Base-by-base conservation (phyloP, 176 grass and related monocot genomes). In the Lolium multiflorum region DNA sequence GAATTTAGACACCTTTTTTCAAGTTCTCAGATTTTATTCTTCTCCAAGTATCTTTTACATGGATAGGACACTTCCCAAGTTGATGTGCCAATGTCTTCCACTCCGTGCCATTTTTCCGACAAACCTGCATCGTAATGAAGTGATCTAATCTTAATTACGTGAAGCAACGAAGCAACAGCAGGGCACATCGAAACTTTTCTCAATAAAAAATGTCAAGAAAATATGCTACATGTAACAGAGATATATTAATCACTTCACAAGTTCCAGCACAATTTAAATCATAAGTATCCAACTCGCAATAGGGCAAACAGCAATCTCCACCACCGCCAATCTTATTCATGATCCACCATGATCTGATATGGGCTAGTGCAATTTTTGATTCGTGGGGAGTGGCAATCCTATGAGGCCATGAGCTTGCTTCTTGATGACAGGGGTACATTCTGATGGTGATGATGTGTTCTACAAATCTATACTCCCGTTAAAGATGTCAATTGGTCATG, bases 21-120 rank as follows among this genome's bases (percentile, higher is more conserved):
- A 77, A 44, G 20, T 93, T 90, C 57, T 64, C 74, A 74, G 15
- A 50, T 79, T 89, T 94, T 7, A 91, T 91, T 58, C 88, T 87
- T 79, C 96, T 89, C 89, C 91, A 98, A 81, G 81, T 50, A 89
- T 98, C 96, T 92, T 98, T 98, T 74, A 98, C 77, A 83, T 91
- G 90, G 11, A 86, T 46, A 14, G 68, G 15, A 41, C 84, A 88
- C 83, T 86, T 95, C 9, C 76, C 79, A 91, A 93, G 71, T 78
- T 92, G n/a, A 4, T 3, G 22, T 80, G 91, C 93, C 76, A 95
- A 77, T 73, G 4, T 77, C 82, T 59, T 88, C 93, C 91, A 98
- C 5, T 74, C 9, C 3, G 60, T 51, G 56, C 96, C 93, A 51
- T 76, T 9, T 4, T 52, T 81, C 86, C 46, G 15, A 92, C 82